Evolutionary conservation across 495 filamentous ascomycete genomes (phyloP).

Genomic region (Hypoxylon perforatum): DNA sequence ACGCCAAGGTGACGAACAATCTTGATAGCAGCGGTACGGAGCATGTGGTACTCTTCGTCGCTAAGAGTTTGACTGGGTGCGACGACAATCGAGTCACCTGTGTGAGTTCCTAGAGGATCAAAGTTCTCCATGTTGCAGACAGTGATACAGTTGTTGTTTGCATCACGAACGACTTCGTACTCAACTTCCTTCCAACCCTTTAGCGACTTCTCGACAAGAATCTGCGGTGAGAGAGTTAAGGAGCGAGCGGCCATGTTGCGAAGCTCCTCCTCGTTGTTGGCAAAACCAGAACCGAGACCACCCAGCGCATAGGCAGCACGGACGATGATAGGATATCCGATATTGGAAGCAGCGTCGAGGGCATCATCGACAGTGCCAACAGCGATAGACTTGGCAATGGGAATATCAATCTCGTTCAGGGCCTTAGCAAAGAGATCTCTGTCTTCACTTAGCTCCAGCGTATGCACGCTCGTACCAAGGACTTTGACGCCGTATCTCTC

Average conservation of each 20-base stretch:
- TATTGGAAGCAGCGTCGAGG: constrained; percentile 80
- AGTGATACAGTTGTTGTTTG: constrained; percentile 96
- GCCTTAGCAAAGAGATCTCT: constrained; percentile 95
- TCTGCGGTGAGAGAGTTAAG: constrained; percentile 94
- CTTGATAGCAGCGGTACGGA: constrained; percentile 94
- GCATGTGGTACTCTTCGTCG: constrained; percentile 99
- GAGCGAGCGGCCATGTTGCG: constrained; percentile 92
- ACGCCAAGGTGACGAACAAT: constrained; percentile 96
- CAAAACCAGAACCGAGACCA: constrained; percentile 97
- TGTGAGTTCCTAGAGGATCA: constrained; percentile 95
- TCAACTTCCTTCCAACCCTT: constrained; percentile 99
- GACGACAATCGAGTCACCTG: constrained; percentile 96
- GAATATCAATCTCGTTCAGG: constrained; percentile 89
- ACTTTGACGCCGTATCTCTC: constrained; percentile 95
- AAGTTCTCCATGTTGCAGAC: constrained; percentile 99
- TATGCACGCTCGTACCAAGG: constrained; percentile 92
- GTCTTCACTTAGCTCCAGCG: constrained; percentile 93
- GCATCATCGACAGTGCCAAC: constrained; percentile 91
- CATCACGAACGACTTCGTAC: constrained; percentile 96
- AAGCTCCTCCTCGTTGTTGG: constrained; percentile 90
- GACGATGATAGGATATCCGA: constrained; percentile 98
- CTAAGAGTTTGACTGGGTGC: constrained; percentile 95
- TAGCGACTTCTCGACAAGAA: constrained; percentile 98
- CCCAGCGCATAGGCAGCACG: constrained; percentile 95
- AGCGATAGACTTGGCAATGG: constrained; percentile 94